Evolutionary conservation across 371 early-diverging fungal genomes (phyloP), one percentile per base, ranked within the genome.

Genomic region (Rhizopus microsporus): DNA sequence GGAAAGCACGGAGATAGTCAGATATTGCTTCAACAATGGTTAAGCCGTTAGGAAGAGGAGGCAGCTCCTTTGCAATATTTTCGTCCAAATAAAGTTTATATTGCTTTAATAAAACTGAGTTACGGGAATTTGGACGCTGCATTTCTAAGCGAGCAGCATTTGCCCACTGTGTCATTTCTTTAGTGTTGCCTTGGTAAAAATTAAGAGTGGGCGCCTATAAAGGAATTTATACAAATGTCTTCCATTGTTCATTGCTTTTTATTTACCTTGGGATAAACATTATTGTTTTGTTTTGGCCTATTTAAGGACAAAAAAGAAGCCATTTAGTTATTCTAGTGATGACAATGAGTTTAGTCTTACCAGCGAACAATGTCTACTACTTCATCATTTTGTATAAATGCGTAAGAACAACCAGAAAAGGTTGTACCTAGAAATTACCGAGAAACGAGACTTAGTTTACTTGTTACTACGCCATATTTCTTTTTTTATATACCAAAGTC

Each of bases 251-350:
- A 12, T 10, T 16, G 9, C 3, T 0, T 16, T 9, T 29, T 7
- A n/a, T 31, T 65, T 55, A 82, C 85, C 75, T 85, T 85, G 50
- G 82, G 81, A 67, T 85, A 85, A 16, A 81, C 68, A 49, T 71
- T 72, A 54, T 75, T 80, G 51, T 77, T 80, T 48, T 84, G 82
- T 55, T 84, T 82, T 12, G 82, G 84, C 82, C 84, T 83, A 63
- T 30, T 47, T 31, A 35, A 10, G 17, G 5, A 34, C 15, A 32
- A 23, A 37, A 40, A 42, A 54, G 15, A 23, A 17, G 23, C n/a
- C 4, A 29, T 30, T 15, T 30, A n/a, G 7, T 32, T 43, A 16
- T 30, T 38, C 44, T 7, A 15, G 16, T 44, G 15, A 44, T 12
- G 4, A 33, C 39, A 23, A 7, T 3, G 3, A 16, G 5, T 12